Evolutionary conservation across 306 rosid genomes (phyloP).

Genomic region (Lagenaria siceraria): DNA sequence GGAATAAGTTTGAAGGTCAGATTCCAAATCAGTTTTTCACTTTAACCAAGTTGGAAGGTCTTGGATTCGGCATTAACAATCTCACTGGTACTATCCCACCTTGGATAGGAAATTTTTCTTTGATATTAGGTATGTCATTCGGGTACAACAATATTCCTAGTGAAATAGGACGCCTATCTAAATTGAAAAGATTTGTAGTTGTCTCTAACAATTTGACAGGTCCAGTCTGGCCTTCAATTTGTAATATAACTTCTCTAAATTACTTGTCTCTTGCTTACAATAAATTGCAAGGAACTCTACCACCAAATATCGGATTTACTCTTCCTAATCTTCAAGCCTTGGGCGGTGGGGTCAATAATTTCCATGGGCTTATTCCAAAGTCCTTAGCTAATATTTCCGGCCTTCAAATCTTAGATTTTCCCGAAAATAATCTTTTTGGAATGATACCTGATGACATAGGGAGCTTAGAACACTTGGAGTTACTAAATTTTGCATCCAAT

Average conservation of each 20-base stretch:
- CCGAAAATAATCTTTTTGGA: conserved; percentile 22
- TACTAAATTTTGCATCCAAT: conserved; percentile 7
- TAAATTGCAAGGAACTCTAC: conserved; percentile 27
- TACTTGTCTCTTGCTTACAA: conserved; percentile 16
- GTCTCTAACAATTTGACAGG: background rate
- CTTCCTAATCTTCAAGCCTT: background rate
- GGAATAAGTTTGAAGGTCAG: conserved; percentile 6
- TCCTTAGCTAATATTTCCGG: conserved; percentile 29
- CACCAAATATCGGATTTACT: conserved; percentile 26
- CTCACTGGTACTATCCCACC: conserved; percentile 29
- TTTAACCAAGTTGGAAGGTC: background rate
- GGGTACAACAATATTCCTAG: background rate
- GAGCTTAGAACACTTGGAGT: conserved; percentile 13
- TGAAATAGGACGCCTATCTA: background rate
- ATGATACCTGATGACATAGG: conserved; percentile 22
- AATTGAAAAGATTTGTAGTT: background rate
- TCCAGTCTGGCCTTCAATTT: background rate
- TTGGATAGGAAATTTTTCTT: conserved; percentile 42
- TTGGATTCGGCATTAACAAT: conserved; percentile 12
- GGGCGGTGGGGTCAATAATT: background rate
- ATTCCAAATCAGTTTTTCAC: conserved; percentile 12
- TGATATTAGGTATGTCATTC: conserved; percentile 7
- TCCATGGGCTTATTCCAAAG: conserved; percentile 23
- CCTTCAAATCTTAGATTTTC: conserved; percentile 21
- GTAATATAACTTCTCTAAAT: background rate